Conservation (phyloP, 768 basidiomycete species). For the Cantharellus cinnabarinus region DNA sequence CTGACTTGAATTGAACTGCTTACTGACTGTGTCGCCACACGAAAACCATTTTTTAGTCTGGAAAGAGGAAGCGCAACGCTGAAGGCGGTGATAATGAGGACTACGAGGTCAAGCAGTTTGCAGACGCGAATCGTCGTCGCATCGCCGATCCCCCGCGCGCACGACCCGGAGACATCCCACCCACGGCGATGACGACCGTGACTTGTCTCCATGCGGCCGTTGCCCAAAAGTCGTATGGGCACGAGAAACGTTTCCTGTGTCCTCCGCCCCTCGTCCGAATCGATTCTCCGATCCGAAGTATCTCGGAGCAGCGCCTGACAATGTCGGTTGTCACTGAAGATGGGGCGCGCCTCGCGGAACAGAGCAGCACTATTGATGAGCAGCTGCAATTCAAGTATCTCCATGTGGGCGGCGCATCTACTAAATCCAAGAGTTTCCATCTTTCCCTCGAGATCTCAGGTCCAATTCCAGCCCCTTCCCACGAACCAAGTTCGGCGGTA, state of each 20-base stretch:
- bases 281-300: conserved; percentile 57
- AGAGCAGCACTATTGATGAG: conserved; percentile 64
- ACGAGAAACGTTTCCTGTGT: conserved; percentile 85
- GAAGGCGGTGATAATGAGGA: not conserved
- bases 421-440: conserved; percentile 79
- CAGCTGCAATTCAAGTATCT: conserved; percentile 82
- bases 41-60: not conserved
- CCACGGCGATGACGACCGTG: conserved; percentile 46
- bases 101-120: not conserved
- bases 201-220: conserved; percentile 81
- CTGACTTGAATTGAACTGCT: not conserved
- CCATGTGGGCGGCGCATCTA: conserved; percentile 60
- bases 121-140: not conserved
- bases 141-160: not conserved
- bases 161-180: not conserved
- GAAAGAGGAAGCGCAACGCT: not conserved
- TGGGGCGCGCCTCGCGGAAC: conserved; percentile 67
- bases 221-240: conserved; percentile 90
- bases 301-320: conserved; percentile 58
- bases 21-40: not conserved
- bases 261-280: conserved; percentile 88
- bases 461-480: conserved; percentile 24
- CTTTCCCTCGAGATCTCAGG: conserved; percentile 72
- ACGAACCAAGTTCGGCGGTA: conserved; percentile 8
- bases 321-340: conserved; percentile 75